Evolutionary conservation across 805 yeast genomes (phyloP), one percentile per base, ranked within the genome.

Genomic region (Isabelozyma pseudorhagii): DNA sequence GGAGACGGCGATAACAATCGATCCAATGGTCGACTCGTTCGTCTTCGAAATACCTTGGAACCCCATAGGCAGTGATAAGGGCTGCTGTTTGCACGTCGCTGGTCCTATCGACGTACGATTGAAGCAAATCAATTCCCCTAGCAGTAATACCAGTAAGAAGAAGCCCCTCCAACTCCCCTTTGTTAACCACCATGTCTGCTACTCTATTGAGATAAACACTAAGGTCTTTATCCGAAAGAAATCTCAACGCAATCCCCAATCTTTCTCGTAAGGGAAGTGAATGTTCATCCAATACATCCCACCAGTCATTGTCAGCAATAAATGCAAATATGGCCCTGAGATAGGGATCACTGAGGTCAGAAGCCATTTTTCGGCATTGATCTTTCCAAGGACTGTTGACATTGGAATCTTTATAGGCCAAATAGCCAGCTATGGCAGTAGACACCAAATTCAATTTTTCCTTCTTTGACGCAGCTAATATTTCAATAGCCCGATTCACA

Each of bases 251-350:
- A 27, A 93, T 93, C 1, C 97, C 97, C 10, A 93, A 68, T 55
- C 97, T 74, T 61, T 93, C 99, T 47, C 93, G 76, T 40, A 93
- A 71, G 0, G 99, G 97, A 40, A 93, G 75, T 1, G 96, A 86
- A 15, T 86, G 83, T 60, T 93, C 97, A 62, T 90, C 96, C 46
- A 93, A 73, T 1, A 93, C 96, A 60, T 90, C 97, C 85, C 93
- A 86, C 97, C 98, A 93, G 55, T 92, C 94, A 43, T 89, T 87
- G 61, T 93, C 97, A 0, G 97, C 91, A 47, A 93, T 86, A 58
- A 84, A 93, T 0, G 97, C 97, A 74, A 93, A 93, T 1, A 93
- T 88, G 0, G 96, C 97, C 42, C 97, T 72, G 51, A 93, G 69
- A 62, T 93, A 93, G 0, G 98, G 97, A 60, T 89, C 85, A 10